Evolutionary conservation across 345 rosid species (phyloP).

Genomic region (Sonneratia caseolaris): DNA sequence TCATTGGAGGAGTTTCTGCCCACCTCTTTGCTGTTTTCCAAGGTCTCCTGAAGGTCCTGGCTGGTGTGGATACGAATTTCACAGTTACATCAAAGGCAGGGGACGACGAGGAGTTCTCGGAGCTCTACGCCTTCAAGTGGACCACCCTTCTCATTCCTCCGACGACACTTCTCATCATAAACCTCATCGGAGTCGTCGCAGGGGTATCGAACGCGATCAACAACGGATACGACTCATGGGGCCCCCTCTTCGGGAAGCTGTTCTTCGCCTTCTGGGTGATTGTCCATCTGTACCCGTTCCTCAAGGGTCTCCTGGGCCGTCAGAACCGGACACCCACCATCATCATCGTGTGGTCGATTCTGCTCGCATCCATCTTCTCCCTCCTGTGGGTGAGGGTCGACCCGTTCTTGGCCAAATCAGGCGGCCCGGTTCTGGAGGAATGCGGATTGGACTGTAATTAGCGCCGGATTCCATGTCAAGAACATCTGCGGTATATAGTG

Average conservation of each 20-base stretch:
- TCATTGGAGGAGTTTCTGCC: conserved; percentile 57
- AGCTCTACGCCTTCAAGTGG: conserved; percentile 51
- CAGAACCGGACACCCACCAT: conserved; percentile 55
- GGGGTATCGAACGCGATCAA: conserved; percentile 56
- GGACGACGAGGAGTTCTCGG: conserved; percentile 42
- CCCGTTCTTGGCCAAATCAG: conserved; percentile 43
- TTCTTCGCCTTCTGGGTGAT: conserved; percentile 71
- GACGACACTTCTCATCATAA: conserved; percentile 47
- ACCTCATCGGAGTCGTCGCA: conserved; percentile 46
- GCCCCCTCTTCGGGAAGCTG: conserved; percentile 52
- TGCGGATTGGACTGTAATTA: conserved; percentile 64
- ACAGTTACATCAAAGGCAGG: conserved; percentile 57
- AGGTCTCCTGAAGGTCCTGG: conserved; percentile 53
- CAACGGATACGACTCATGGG: conserved; percentile 65
- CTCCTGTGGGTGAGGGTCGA: conserved; percentile 56
- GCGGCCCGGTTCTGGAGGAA: conserved; percentile 43
- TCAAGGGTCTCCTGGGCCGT: conserved; percentile 50
- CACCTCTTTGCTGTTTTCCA: conserved; percentile 59
- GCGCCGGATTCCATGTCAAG: neutral
- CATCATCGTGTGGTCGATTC: conserved; percentile 61
- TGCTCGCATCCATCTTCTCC: conserved; percentile 60
- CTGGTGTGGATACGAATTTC: conserved; percentile 53
- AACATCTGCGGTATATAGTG: neutral
- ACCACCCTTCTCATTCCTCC: conserved; percentile 57
- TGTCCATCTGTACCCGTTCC: conserved; percentile 58